Percentiles rank a stretch among this genome's conserved stretches.
Evolutionary conservation across 192 early-diverging fungal genomes (phyloP).

Genomic region (Podila minutissima): DNA sequence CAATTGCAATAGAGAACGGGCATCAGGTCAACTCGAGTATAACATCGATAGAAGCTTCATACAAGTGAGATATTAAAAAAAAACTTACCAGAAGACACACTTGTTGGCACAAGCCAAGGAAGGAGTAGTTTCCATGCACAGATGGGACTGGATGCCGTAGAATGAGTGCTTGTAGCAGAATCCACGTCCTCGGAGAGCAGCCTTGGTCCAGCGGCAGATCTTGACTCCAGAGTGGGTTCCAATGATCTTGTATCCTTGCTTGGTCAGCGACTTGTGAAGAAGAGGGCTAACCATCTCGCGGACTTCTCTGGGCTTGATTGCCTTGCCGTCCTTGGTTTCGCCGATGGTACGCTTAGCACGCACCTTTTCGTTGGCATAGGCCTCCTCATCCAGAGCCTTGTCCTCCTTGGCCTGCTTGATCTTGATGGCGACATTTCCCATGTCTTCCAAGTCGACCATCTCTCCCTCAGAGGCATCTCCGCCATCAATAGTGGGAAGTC

Average conservation of each 20-base stretch:
- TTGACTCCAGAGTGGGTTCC: conserved; percentile 79
- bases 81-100: conserved; percentile 65
- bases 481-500: conserved; percentile 52
- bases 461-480: conserved; percentile 59
- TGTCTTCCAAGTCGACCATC: conserved; percentile 79
- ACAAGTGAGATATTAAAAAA: neutral
- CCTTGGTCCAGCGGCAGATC: conserved; percentile 84
- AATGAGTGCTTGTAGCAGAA: conserved; percentile 84
- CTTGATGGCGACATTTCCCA: conserved; percentile 71
- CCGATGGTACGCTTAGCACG: conserved; percentile 57
- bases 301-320: conserved; percentile 47
- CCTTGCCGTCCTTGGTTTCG: conserved; percentile 37
- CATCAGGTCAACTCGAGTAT: neutral
- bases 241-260: conserved; percentile 80
- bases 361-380: conserved; percentile 52
- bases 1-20: neutral
- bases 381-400: conserved; percentile 63
- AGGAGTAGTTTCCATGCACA: conserved; percentile 82
- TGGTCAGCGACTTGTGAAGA: conserved; percentile 71
- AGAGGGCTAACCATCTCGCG: conserved; percentile 80
- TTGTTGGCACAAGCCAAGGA: conserved; percentile 83
- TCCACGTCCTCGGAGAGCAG: conserved; percentile 73
- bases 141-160: conserved; percentile 79
- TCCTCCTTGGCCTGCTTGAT: conserved; percentile 64
- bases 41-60: neutral